Evolutionary conservation across 2,329 filamentous ascomycete species (phyloP).

Genomic region (Ascochyta rabiei): DNA sequence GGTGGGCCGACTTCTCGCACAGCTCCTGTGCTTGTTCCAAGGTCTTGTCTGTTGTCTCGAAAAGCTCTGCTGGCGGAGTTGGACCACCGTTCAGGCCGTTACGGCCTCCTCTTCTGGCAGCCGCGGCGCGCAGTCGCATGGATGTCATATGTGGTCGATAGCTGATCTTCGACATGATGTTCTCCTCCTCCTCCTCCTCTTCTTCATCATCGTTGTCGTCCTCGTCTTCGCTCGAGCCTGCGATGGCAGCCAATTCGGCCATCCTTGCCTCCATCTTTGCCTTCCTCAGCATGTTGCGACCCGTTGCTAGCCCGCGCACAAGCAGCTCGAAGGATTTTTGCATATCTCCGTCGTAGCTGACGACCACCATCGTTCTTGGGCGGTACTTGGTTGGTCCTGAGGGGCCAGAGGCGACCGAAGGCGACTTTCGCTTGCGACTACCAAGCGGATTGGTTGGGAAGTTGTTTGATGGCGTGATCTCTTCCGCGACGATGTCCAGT

Average conservation of each 20-base stretch:
- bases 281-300: slow-evolving; percentile 83
- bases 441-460: slow-evolving; percentile 25
- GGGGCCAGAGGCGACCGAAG: slow-evolving; percentile 49
- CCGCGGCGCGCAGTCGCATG: slow-evolving; percentile 36
- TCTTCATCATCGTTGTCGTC: slow-evolving; percentile 34
- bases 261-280: slow-evolving; percentile 83
- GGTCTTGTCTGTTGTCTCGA: slow-evolving; percentile 75
- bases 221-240: slow-evolving; percentile 36
- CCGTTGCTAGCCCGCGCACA: slow-evolving; percentile 79
- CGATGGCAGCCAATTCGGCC: slow-evolving; percentile 52
- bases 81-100: slow-evolving; percentile 13
- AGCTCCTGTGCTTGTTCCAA: slow-evolving; percentile 80
- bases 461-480: slow-evolving; percentile 18
- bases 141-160: slow-evolving; percentile 45
- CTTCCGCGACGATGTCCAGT: slow-evolving; percentile 32
- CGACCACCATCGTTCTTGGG: slow-evolving; percentile 76
- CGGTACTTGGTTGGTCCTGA: slow-evolving; percentile 64
- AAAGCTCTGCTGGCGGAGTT: slow-evolving; percentile 33
- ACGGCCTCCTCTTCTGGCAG: slow-evolving; percentile 19
- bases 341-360: slow-evolving; percentile 91
- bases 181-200: slow-evolving; percentile 37
- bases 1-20: slow-evolving; percentile 86
- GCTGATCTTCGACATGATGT: slow-evolving; percentile 41
- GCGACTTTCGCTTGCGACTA: slow-evolving; percentile 52
- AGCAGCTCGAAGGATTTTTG: slow-evolving; percentile 82